Conservation (phyloP, 371 early-diverging fungal genomes). For the Funneliformis caledonium region DNA sequence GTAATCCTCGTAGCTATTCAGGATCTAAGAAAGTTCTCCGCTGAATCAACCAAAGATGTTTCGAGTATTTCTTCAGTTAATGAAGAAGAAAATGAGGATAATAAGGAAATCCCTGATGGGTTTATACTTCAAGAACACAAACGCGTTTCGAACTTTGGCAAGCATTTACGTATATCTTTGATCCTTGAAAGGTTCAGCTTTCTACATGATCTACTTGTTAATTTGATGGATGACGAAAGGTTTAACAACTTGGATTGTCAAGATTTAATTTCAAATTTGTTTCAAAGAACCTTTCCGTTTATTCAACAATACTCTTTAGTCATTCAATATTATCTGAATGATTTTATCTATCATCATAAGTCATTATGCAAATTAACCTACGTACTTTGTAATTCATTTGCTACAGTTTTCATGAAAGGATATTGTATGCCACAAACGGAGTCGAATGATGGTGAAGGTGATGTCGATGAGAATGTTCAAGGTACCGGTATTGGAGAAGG, state of each 20-base stretch:
- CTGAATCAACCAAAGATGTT: not conserved
- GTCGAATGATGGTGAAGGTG: conserved; percentile 57
- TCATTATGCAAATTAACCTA: conserved; percentile 68
- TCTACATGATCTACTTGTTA: not conserved
- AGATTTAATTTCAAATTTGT: conserved; percentile 17
- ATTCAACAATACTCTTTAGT: conserved; percentile 71
- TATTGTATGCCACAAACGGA: conserved; percentile 83
- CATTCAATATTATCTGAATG: conserved; percentile 61
- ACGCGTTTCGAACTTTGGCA: not conserved
- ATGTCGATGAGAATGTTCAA: conserved; percentile 57
- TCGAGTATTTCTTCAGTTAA: not conserved
- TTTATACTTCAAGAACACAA: conserved; percentile 30
- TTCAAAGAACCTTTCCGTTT: conserved; percentile 56
- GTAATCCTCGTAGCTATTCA: conserved; percentile 27
- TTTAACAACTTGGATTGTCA: not conserved
- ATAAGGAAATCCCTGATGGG: conserved; percentile 16
- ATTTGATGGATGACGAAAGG: conserved; percentile 19
- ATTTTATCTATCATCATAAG: conserved; percentile 72
- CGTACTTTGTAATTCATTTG: conserved; percentile 73
- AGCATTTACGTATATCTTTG: not conserved
- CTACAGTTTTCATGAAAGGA: conserved; percentile 78
- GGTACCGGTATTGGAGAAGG: conserved; percentile 98
- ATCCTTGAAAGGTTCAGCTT: not conserved
- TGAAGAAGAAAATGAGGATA: conserved; percentile 4
- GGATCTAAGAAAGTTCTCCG: not conserved